Percentiles rank a stretch among this genome's conserved stretches.
Conservation (phyloP, 192 early-diverging fungal genomes). For the Phycomyces blakesleeanus region DNA sequence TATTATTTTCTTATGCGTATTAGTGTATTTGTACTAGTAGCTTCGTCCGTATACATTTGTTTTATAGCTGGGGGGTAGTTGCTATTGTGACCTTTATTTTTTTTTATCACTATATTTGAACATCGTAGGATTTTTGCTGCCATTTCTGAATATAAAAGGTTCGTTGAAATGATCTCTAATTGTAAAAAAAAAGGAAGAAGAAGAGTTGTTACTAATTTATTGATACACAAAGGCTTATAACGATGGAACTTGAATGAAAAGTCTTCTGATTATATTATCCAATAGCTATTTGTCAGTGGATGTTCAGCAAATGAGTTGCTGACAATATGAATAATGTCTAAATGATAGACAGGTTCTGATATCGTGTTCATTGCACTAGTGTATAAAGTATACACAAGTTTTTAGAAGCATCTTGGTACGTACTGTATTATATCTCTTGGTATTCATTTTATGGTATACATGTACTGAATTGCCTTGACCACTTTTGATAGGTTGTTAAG, state of each 20-base stretch:
- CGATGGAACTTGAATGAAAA: constrained; percentile 10
- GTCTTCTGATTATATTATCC: constrained; percentile 1
- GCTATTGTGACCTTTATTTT: background rate
- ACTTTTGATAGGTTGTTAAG: too few relatives aligned
- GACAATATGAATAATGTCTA: background rate
- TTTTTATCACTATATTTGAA: constrained; percentile 7
- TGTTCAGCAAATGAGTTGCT: background rate
- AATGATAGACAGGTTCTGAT: background rate
- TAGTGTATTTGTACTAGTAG: constrained; percentile 9
- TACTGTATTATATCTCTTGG: too few relatives aligned
- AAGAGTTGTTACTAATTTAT: background rate
- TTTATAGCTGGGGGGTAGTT: constrained; percentile 12
- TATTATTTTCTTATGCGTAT: constrained; percentile 7
- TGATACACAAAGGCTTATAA: background rate
- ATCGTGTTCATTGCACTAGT: too few relatives aligned
- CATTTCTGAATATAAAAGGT: constrained; percentile 8
- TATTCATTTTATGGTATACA: too few relatives aligned
- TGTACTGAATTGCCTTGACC: too few relatives aligned
- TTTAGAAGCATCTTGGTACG: too few relatives aligned
- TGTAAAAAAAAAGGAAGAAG: too few relatives aligned
- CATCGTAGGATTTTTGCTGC: constrained; percentile 8
- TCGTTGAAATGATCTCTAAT: constrained; percentile 4
- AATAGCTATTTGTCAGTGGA: background rate
- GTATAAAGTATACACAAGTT: too few relatives aligned
- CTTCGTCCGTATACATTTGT: constrained; percentile 7